phyloP scores from a whole-genome alignment of 345 rosid genomes.

The Citrus sp. region DNA sequence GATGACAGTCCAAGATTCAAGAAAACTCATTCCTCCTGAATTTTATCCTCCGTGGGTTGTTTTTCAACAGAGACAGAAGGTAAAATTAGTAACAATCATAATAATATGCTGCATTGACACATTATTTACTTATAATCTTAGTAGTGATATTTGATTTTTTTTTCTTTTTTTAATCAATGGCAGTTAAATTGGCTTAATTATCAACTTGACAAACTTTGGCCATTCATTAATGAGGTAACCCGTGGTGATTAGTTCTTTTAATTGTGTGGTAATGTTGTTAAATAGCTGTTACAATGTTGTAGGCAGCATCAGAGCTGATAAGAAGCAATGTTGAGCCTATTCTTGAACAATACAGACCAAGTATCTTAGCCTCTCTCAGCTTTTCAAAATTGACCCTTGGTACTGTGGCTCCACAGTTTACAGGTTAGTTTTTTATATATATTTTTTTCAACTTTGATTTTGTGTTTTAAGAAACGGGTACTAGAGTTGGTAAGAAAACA shows the following conservation, averaged over 20 bases:
- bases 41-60: conserved; percentile 86
- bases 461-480: too few species aligned
- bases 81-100: conserved; percentile 22
- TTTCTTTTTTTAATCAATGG: not conserved
- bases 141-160: conserved; percentile 18
- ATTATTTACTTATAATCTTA: not conserved
- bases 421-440: conserved; percentile 39
- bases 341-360: conserved; percentile 82
- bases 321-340: conserved; percentile 73
- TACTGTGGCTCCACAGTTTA: conserved; percentile 94
- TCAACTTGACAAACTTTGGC: conserved; percentile 90
- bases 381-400: conserved; percentile 87
- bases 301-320: conserved; percentile 94
- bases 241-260: not conserved
- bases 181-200: conserved; percentile 89
- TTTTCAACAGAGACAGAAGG: conserved; percentile 74
- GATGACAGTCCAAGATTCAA: conserved; percentile 84
- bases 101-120: not conserved
- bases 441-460: not conserved
- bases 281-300: conserved; percentile 6
- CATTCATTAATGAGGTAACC: conserved; percentile 70
- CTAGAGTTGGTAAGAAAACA: not conserved
- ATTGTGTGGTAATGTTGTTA: not conserved
- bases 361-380: conserved; percentile 63
- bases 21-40: conserved; percentile 63